Percentiles rank a stretch among this genome's conserved stretches.
Conservation (phyloP, 768 basidiomycete species). For the Daedaleopsis nitida region DNA sequence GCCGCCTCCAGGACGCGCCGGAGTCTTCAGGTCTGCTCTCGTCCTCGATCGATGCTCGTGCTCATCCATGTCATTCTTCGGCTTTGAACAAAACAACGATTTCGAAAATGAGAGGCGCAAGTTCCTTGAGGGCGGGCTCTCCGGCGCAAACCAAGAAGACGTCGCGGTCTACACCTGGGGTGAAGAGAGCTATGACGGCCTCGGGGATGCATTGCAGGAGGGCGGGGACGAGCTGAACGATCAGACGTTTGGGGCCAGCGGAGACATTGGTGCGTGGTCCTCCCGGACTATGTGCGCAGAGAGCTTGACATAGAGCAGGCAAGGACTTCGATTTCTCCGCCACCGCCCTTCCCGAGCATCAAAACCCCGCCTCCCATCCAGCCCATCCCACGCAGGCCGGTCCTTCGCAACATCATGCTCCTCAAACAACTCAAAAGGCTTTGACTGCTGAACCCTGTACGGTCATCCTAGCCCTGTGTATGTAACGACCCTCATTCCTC, state of each 20-base stretch:
- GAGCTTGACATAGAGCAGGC: conserved; percentile 45
- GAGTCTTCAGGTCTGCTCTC: conserved; percentile 14
- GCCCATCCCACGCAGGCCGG: conserved; percentile 9
- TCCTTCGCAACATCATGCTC: conserved; percentile 13
- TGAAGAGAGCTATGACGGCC: conserved; percentile 85
- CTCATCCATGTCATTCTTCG: conserved; percentile 85
- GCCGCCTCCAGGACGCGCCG: conserved; percentile 5
- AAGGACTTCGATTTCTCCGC: conserved; percentile 90
- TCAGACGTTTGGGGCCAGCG: conserved; percentile 87
- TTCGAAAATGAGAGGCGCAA: conserved; percentile 66
- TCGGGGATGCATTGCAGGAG: conserved; percentile 86
- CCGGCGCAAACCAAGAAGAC: conserved; percentile 57
- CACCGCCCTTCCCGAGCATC: conserved; percentile 37
- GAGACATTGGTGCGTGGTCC: conserved; percentile 65
- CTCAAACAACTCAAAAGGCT: conserved; percentile 8
- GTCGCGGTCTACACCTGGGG: conserved; percentile 93
- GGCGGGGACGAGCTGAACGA: conserved; percentile 93
- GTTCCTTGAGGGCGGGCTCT: conserved; percentile 46
- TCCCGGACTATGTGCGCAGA: background rate
- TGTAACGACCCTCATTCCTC: conserved; percentile 29
- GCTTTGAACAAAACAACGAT: conserved; percentile 58
- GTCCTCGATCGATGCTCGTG: conserved; percentile 19
- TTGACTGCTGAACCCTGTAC: conserved; percentile 28
- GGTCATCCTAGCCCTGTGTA: conserved; percentile 24
- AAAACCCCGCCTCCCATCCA: conserved; percentile 19